Evolutionary conservation across 2,329 filamentous ascomycete species (phyloP), one percentile per base, ranked within the genome.

Genomic region (Fonsecaea pedrosoi): DNA sequence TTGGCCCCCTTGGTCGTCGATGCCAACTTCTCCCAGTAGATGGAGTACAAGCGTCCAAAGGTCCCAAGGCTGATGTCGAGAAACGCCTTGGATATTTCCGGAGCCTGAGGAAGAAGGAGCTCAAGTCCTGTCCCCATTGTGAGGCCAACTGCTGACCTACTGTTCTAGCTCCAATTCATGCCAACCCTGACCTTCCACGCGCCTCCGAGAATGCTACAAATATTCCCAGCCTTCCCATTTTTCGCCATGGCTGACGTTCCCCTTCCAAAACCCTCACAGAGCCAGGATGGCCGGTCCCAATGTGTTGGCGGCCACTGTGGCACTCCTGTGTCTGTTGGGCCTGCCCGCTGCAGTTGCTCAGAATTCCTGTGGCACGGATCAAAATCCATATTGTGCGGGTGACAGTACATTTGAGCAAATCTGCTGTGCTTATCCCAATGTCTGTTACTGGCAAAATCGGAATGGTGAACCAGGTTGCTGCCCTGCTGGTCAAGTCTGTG

Each of bases 401-500:
- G 69, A 73, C 50, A 64, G 42, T 53, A 42, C 62, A 38, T 69
- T 74, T 38, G 71, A 72, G 38, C 48, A 65, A 18, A 40, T 74
- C 34, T 74, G 73, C 62, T 74, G 73, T 59, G 64, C 68, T 12
- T 70, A 64, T 53, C 71, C 71, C 21, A 67, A 68, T 57, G 68
- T 74, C 21, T 74, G 73, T 58, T 76, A 75, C 69, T 75, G 72
- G 69, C 67, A 70, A 30, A 68, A 75, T 54, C 68, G 73, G 30
- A 64, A 71, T n/a, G 72, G 74, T 6, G 56, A 64, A 2, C 69
- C 74, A 9, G 72, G 68, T 15, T 76, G 74, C 64, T 75, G 74
- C 70, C 72, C 73, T 1, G 62, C 70, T 30, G 74, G 73, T 42
- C 65, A 71, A 64, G 66, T 68, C n/a, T 75, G 74, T 48, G 50